These are phyloP conservation scores for Theobroma grandiflorum DNA, from an alignment of 441 rosid species.

Conservation along the genomic window DNA sequence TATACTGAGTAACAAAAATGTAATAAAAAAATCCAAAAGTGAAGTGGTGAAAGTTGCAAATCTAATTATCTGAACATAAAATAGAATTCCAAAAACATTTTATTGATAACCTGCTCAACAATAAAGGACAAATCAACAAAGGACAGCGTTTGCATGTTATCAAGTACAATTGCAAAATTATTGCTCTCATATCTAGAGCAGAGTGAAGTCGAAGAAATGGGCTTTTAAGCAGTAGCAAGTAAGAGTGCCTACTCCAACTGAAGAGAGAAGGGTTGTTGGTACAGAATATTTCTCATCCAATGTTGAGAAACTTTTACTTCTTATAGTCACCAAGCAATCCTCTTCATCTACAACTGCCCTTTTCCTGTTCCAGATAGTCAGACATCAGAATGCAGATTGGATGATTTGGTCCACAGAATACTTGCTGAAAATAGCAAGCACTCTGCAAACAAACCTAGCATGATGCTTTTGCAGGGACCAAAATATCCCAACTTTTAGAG, in stretches of 20 bases:
- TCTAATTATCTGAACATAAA: neutral
- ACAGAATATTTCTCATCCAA: neutral
- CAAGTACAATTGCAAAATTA: neutral
- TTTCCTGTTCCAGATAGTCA: conserved; percentile 15
- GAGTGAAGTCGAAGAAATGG: too few species aligned
- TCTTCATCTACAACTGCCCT: neutral
- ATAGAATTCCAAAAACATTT: neutral
- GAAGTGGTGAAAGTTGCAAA: neutral
- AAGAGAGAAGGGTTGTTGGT: neutral
- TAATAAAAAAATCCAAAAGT: neutral
- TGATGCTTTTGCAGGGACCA: neutral
- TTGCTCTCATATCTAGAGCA: neutral
- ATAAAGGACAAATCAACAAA: neutral
- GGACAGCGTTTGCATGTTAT: neutral
- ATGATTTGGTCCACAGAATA: neutral
- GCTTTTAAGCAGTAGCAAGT: too few species aligned
- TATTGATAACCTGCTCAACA: neutral
- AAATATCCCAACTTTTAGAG: neutral
- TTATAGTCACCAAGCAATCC: conserved; percentile 14
- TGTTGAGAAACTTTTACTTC: neutral
- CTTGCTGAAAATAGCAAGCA: conserved; percentile 7
- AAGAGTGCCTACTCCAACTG: too few species aligned
- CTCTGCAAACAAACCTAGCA: conserved; percentile 7
- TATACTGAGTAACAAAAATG: neutral
- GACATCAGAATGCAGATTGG: conserved; percentile 13